Conservation (phyloP, 2,329 filamentous ascomycete species). For the Chaetomiaceae sp. region DNA sequence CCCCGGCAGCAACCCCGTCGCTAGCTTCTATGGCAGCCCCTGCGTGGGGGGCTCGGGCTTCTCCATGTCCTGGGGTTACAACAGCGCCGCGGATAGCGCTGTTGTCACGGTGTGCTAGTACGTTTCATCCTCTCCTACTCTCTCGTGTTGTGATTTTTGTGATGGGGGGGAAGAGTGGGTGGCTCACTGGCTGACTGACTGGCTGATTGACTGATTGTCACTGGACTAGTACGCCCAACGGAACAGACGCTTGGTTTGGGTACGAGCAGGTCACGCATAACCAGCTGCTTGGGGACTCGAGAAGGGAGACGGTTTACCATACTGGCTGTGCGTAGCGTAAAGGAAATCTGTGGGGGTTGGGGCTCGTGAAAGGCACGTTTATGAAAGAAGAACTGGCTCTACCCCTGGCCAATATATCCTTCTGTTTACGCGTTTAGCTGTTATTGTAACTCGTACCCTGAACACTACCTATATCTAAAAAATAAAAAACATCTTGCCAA, state of each 20-base stretch:
- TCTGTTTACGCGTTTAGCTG: too few species aligned
- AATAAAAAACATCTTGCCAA: too few species aligned
- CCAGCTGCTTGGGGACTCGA: constrained; percentile 18
- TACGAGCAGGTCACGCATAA: constrained; percentile 26
- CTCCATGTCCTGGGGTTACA: constrained; percentile 24
- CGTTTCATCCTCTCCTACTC: not conserved
- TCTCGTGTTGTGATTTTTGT: not conserved
- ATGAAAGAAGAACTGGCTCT: too few species aligned
- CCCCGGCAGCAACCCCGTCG: not conserved
- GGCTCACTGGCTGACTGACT: too few species aligned
- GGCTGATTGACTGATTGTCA: too few species aligned
- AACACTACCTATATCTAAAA: too few species aligned
- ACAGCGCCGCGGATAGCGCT: constrained; percentile 15
- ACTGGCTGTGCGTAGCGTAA: constrained; percentile 7
- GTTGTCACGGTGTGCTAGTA: constrained; percentile 23
- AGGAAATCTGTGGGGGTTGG: not conserved
- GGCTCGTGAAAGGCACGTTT: too few species aligned
- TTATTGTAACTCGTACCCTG: too few species aligned
- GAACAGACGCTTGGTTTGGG: constrained; percentile 28
- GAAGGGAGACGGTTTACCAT: constrained; percentile 5
- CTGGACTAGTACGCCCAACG: constrained; percentile 3
- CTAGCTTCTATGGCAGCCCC: constrained; percentile 13
- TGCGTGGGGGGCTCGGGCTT: constrained; percentile 8
- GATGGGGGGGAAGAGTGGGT: not conserved
- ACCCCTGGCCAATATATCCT: too few species aligned